Conservation (phyloP, 768 basidiomycete genomes). For the Neoboletus magnificus region DNA sequence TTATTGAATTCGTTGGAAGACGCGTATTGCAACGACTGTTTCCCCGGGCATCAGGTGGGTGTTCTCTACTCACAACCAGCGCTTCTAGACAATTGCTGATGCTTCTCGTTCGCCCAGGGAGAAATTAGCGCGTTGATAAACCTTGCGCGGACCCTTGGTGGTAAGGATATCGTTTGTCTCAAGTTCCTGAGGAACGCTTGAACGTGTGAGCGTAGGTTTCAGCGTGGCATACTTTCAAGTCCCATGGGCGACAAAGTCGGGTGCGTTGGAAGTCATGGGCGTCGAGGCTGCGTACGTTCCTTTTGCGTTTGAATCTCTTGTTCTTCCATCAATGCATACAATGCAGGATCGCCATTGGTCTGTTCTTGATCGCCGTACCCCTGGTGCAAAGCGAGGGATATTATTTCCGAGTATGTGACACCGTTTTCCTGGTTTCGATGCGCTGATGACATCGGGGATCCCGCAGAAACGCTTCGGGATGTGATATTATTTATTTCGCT, state of each 20-base stretch:
- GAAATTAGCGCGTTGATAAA: slow-evolving; percentile 46
- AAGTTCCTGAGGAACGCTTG: not conserved
- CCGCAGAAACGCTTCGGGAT: slow-evolving; percentile 20
- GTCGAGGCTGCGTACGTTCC: slow-evolving; percentile 37
- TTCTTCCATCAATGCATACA: not conserved
- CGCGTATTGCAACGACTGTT: slow-evolving; percentile 39
- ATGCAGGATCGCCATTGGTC: slow-evolving; percentile 29
- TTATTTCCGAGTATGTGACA: slow-evolving; percentile 31
- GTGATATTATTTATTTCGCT: slow-evolving; percentile 1
- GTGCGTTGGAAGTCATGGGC: slow-evolving; percentile 35
- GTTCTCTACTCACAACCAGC: not conserved
- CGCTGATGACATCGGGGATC: not conserved
- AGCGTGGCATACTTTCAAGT: slow-evolving; percentile 41
- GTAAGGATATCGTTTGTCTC: slow-evolving; percentile 10
- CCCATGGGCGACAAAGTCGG: slow-evolving; percentile 36
- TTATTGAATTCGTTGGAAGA: slow-evolving; percentile 18
- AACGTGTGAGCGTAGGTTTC: slow-evolving; percentile 24
- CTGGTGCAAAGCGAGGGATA: slow-evolving; percentile 34
- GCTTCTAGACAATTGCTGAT: not conserved
- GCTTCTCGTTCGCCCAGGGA: slow-evolving; percentile 22
- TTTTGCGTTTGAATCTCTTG: not conserved
- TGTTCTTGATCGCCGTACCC: slow-evolving; percentile 38
- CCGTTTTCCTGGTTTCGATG: not conserved
- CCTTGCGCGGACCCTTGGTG: slow-evolving; percentile 34
- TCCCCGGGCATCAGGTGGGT: slow-evolving; percentile 32